A percentile compares a stretch with the other conserved stretches of the same genome.
These are phyloP conservation scores for Omphalotus guepiniiformis DNA, from an alignment of 768 basidiomycete species.

Conservation along the genomic window DNA sequence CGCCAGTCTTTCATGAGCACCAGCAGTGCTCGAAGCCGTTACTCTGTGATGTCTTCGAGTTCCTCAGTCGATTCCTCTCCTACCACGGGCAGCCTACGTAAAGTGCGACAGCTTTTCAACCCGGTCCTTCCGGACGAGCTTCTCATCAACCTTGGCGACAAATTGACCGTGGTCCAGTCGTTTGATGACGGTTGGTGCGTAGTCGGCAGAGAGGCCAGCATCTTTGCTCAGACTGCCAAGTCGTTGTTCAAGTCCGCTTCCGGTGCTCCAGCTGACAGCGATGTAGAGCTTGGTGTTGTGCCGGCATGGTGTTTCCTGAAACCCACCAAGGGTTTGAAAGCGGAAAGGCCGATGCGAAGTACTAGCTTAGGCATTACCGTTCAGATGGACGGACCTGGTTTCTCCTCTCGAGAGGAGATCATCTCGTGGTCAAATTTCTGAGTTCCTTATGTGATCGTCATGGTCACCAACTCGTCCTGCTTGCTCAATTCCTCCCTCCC, in stretches of 20 bases:
- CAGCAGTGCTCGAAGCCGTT: slow-evolving; percentile 30
- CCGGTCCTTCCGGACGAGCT: slow-evolving; percentile 77
- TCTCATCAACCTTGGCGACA: slow-evolving; percentile 52
- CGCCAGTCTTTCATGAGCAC: slow-evolving; percentile 26
- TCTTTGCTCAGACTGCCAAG: slow-evolving; percentile 27
- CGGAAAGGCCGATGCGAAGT: slow-evolving; percentile 62
- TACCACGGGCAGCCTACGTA: slow-evolving; percentile 37
- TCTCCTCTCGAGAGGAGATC: slow-evolving; percentile 42
- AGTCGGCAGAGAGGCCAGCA: slow-evolving; percentile 45
- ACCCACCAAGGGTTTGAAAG: slow-evolving; percentile 52
- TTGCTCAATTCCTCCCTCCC: too few relatives aligned
- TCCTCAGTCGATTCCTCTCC: slow-evolving; percentile 31
- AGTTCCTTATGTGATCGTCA: too few relatives aligned
- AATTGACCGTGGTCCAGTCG: slow-evolving; percentile 55
- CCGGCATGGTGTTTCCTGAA: slow-evolving; percentile 77
- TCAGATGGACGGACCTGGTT: slow-evolving; percentile 38
- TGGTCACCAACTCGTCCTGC: too few relatives aligned
- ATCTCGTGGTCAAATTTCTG: slow-evolving; percentile 74
- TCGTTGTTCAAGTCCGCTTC: slow-evolving; percentile 35
- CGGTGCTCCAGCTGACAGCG: slow-evolving; percentile 21
- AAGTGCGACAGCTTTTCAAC: slow-evolving; percentile 54
- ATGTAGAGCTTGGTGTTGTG: slow-evolving; percentile 65
- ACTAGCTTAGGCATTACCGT: slow-evolving; percentile 63
- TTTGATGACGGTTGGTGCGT: slow-evolving; percentile 72
- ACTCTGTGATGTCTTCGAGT: slow-evolving; percentile 35